Conservation (phyloP, 495 filamentous ascomycete species). For the Aspergillus sclerotioniger region DNA sequence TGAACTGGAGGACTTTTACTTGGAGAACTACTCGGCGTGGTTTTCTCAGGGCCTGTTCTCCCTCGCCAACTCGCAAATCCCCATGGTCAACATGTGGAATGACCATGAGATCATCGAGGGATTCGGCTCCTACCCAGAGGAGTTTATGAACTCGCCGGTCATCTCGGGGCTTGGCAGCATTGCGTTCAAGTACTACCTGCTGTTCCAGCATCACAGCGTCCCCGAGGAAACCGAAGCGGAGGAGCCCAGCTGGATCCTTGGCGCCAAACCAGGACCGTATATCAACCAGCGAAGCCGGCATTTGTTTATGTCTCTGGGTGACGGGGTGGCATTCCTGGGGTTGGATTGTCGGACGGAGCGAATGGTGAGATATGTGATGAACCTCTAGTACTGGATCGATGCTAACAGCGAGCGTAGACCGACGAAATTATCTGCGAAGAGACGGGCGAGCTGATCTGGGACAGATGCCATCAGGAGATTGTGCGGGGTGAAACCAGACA, state of each 20-base stretch:
- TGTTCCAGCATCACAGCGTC: slow-evolving; percentile 95
- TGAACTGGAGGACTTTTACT: slow-evolving; percentile 83
- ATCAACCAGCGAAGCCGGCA: slow-evolving; percentile 83
- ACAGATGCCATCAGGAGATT: slow-evolving; percentile 78
- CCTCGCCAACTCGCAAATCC: slow-evolving; percentile 89
- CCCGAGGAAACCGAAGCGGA: slow-evolving; percentile 71
- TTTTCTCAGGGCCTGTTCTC: slow-evolving; percentile 94
- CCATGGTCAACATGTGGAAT: slow-evolving; percentile 98
- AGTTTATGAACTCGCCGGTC: slow-evolving; percentile 88
- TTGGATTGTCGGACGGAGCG: slow-evolving; percentile 91
- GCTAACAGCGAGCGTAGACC: slow-evolving; percentile 44
- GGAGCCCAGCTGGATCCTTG: slow-evolving; percentile 91
- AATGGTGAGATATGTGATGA: slow-evolving; percentile 52
- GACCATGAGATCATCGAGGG: slow-evolving; percentile 99
- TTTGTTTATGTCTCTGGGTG: slow-evolving; percentile 79
- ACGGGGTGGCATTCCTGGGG: slow-evolving; percentile 75
- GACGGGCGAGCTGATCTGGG: slow-evolving; percentile 81
- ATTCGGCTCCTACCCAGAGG: slow-evolving; percentile 86
- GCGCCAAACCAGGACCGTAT: slow-evolving; percentile 78
- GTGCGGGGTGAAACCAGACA: slow-evolving; percentile 82
- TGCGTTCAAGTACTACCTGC: slow-evolving; percentile 96
- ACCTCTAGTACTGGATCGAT: background rate
- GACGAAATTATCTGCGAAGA: slow-evolving; percentile 77
- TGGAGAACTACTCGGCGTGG: slow-evolving; percentile 84
- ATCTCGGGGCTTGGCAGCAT: slow-evolving; percentile 86